These are phyloP conservation scores for Exophiala sp. DNA, from an alignment of 2,329 filamentous ascomycete species.

Conservation along the genomic window DNA sequence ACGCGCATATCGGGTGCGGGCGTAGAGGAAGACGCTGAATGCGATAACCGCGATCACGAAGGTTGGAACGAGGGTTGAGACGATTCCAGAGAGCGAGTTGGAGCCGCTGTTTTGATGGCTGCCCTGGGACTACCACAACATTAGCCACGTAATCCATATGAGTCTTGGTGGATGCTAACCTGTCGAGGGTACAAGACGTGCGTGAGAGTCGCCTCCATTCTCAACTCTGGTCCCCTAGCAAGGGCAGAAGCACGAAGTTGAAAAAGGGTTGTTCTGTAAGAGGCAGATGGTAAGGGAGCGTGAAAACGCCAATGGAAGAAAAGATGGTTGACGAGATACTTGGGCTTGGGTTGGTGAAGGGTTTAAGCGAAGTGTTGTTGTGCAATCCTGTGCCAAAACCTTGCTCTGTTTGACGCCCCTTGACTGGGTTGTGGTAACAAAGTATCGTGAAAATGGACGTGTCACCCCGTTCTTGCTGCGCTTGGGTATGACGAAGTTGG, in stretches of 20 bases:
- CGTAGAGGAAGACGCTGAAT: constrained; percentile 43
- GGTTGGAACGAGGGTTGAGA: constrained; percentile 46
- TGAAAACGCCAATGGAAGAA: too few relatives aligned
- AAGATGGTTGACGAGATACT: too few relatives aligned
- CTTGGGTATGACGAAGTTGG: neutral
- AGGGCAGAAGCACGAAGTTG: neutral
- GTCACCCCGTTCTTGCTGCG: too few relatives aligned
- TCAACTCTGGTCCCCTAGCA: neutral
- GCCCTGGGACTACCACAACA: constrained; percentile 11
- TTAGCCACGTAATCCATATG: neutral
- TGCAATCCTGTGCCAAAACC: too few relatives aligned
- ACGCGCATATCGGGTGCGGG: constrained; percentile 41
- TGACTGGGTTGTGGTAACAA: too few relatives aligned
- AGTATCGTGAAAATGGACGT: too few relatives aligned
- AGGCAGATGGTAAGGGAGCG: too few relatives aligned
- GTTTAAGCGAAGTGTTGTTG: too few relatives aligned
- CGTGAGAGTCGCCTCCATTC: constrained; percentile 11
- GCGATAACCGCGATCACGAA: constrained; percentile 41
- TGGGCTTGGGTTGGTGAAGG: too few relatives aligned
- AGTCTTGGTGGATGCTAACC: constrained; percentile 6
- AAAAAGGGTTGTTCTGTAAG: too few relatives aligned
- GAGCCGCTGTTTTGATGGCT: constrained; percentile 27
- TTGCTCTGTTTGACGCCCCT: too few relatives aligned
- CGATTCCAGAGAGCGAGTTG: constrained; percentile 46
- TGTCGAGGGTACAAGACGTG: constrained; percentile 21